Evolutionary conservation across 164 flowering plant genomes (phyloP).

Genomic region (Magnolia kwangsiensis): DNA sequence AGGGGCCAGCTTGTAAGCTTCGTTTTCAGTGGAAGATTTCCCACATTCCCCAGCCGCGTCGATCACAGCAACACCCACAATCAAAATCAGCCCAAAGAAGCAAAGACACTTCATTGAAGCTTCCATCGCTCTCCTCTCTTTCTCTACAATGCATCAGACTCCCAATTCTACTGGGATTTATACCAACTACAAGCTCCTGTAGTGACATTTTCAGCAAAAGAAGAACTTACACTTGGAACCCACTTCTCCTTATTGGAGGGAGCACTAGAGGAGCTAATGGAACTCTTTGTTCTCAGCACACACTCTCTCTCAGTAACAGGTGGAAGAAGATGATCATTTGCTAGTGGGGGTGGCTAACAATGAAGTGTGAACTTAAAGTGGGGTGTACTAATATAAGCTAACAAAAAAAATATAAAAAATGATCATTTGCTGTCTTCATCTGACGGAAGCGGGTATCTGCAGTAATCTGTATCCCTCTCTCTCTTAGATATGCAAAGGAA

Average conservation of each 20-base stretch:
- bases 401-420: no score
- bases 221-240: constrained; percentile 7
- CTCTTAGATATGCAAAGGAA: constrained; percentile 57
- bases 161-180: constrained; percentile 5
- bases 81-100: constrained; percentile 25
- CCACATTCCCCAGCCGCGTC: constrained; percentile 53
- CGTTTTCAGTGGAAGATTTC: constrained; percentile 32
- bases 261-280: constrained; percentile 26
- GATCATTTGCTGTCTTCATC: neutral
- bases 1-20: constrained; percentile 52
- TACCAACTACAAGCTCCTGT: neutral
- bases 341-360: no score
- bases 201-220: neutral
- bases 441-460: constrained; percentile 11
- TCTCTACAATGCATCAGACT: constrained; percentile 10
- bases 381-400: no score
- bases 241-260: constrained; percentile 32
- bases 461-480: constrained; percentile 11
- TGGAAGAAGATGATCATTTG: neutral
- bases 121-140: constrained; percentile 27
- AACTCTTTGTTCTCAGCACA: constrained; percentile 2
- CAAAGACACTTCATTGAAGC: constrained; percentile 26
- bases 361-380: no score
- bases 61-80: constrained; percentile 22
- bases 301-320: neutral